These are phyloP conservation scores for Microsporum ferrugineum DNA, from an alignment of 2,329 filamentous ascomycete species.

Conservation along the genomic window DNA sequence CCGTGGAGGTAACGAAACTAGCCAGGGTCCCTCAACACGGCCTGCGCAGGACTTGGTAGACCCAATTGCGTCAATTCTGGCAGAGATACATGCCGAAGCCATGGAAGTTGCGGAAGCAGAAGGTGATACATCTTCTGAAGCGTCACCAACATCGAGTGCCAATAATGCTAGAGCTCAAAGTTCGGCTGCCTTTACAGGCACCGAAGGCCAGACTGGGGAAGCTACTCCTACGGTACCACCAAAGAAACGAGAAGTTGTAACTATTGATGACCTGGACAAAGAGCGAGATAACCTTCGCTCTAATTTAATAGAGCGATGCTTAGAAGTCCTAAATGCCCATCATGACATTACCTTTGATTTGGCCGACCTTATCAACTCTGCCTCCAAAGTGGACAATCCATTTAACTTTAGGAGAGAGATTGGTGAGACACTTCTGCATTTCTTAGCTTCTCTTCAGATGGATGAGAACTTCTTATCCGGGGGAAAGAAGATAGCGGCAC, in stretches of 20 bases:
- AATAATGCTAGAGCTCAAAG: conserved; percentile 21
- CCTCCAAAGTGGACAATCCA: conserved; percentile 52
- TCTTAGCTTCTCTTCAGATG: conserved; percentile 57
- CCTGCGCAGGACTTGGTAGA: conserved; percentile 7
- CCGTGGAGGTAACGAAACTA: background rate
- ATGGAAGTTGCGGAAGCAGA: conserved; percentile 26
- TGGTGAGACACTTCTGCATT: conserved; percentile 70
- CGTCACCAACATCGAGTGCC: conserved; percentile 25
- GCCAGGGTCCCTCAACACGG: background rate
- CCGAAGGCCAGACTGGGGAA: conserved; percentile 19
- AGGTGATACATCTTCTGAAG: conserved; percentile 27
- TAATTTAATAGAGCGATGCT: conserved; percentile 74
- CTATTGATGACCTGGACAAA: conserved; percentile 68
- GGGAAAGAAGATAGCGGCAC: conserved; percentile 69
- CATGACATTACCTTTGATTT: conserved; percentile 83
- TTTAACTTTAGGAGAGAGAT: conserved; percentile 57
- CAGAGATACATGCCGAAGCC: conserved; percentile 13
- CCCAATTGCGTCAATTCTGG: conserved; percentile 13
- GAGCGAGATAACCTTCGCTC: conserved; percentile 61
- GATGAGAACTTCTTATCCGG: conserved; percentile 45
- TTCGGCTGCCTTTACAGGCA: conserved; percentile 8
- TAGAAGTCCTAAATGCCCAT: conserved; percentile 82
- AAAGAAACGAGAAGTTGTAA: conserved; percentile 31
- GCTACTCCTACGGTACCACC: conserved; percentile 13
- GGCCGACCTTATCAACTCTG: conserved; percentile 69